phyloP scores from a whole-genome alignment of 495 filamentous ascomycete species.

The Thozetella sp. region DNA sequence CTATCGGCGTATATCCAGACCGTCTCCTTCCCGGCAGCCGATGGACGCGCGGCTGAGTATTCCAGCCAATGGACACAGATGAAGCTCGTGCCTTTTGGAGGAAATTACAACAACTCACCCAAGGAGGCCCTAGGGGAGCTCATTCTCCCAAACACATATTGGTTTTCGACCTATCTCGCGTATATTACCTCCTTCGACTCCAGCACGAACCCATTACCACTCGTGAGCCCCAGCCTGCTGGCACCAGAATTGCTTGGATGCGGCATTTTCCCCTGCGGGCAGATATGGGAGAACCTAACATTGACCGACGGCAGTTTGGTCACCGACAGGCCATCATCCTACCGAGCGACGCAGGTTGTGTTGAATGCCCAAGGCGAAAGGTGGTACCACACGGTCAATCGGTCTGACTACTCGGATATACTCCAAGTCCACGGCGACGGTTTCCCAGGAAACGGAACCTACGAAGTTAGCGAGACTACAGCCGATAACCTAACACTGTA shows the following conservation, averaged over 20 bases:
- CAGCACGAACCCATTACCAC: background rate
- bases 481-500: background rate
- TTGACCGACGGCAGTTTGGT: background rate
- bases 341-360: background rate
- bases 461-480: background rate
- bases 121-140: background rate
- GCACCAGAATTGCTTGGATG: background rate
- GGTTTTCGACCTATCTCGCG: background rate
- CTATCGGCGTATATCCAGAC: constrained; percentile 3
- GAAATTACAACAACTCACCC: background rate
- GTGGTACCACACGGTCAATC: background rate
- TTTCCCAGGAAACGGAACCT: background rate
- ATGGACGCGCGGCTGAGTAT: constrained; percentile 9
- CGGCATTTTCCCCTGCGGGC: constrained; percentile 7
- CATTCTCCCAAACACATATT: background rate
- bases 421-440: background rate
- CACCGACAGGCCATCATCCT: background rate
- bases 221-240: background rate
- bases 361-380: background rate
- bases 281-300: background rate
- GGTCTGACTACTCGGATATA: background rate
- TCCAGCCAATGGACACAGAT: constrained; percentile 6
- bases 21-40: constrained; percentile 2
- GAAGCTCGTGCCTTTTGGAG: background rate
- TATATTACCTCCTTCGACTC: background rate